Percentiles rank a stretch among this genome's conserved stretches.
These are phyloP conservation scores for Colletotrichum eleusines DNA, from an alignment of 2,329 filamentous ascomycete species.

Conservation along the genomic window DNA sequence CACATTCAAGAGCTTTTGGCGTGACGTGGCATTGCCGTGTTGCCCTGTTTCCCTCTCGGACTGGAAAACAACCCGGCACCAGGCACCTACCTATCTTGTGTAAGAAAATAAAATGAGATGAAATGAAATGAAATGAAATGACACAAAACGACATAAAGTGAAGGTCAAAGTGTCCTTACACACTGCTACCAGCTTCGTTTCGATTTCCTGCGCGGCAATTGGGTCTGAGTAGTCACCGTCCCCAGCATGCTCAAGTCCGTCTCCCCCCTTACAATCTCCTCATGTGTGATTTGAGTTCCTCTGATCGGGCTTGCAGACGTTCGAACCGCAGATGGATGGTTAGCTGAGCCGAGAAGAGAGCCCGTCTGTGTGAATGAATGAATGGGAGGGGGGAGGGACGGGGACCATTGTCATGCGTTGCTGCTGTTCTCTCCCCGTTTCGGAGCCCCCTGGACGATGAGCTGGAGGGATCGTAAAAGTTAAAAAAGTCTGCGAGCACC, in stretches of 20 bases:
- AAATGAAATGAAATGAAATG: too few species aligned
- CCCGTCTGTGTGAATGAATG: slow-evolving; percentile 6
- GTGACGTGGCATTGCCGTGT: slow-evolving; percentile 7
- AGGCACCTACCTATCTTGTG: background rate
- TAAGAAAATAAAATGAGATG: too few species aligned
- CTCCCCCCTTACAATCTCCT: slow-evolving; percentile 1
- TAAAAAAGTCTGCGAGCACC: slow-evolving; percentile 41
- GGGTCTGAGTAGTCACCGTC: slow-evolving; percentile 2
- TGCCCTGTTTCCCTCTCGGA: background rate
- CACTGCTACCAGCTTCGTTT: slow-evolving; percentile 37
- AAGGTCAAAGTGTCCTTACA: slow-evolving; percentile 29
- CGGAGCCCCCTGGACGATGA: slow-evolving; percentile 38
- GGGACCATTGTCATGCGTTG: slow-evolving; percentile 16
- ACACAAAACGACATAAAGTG: background rate
- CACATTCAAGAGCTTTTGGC: background rate
- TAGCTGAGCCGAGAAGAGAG: slow-evolving; percentile 10
- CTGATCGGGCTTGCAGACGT: slow-evolving; percentile 19
- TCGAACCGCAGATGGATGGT: slow-evolving; percentile 17
- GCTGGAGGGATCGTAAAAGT: slow-evolving; percentile 41
- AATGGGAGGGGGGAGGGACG: slow-evolving; percentile 6
- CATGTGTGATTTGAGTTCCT: slow-evolving; percentile 34
- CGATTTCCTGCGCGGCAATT: slow-evolving; percentile 23
- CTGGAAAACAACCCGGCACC: background rate
- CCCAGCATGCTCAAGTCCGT: background rate
- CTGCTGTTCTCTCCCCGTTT: background rate